A percentile compares a stretch with the other conserved stretches of the same genome.
These are phyloP conservation scores for Pythium scleroteichum DNA, from an alignment of 352 stramenopile genomes.

Conservation along the genomic window DNA sequence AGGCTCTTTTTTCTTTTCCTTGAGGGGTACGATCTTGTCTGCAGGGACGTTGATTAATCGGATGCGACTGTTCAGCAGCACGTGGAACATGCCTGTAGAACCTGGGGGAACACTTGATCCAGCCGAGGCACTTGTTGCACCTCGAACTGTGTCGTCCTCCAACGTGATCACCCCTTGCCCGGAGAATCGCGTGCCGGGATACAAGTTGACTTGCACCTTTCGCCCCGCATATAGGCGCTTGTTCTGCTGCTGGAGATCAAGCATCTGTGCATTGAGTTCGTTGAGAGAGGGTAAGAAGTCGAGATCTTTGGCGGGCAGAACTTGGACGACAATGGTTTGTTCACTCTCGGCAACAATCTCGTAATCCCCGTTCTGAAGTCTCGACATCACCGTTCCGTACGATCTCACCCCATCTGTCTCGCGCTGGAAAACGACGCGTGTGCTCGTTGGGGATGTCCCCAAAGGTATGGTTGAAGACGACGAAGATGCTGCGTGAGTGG, in stretches of 20 bases:
- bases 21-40: constrained; percentile 61
- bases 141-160: constrained; percentile 34
- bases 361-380: constrained; percentile 42
- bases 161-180: constrained; percentile 61
- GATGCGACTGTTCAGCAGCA: constrained; percentile 71
- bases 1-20: constrained; percentile 56
- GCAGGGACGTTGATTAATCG: constrained; percentile 65
- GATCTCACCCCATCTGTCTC: constrained; percentile 37
- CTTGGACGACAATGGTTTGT: constrained; percentile 58
- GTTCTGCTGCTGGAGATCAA: constrained; percentile 41
- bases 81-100: constrained; percentile 36
- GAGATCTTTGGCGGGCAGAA: constrained; percentile 42
- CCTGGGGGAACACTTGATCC: not conserved
- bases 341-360: constrained; percentile 65
- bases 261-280: constrained; percentile 57
- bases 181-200: constrained; percentile 68
- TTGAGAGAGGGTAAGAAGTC: constrained; percentile 59
- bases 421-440: constrained; percentile 53
- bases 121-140: not conserved
- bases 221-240: constrained; percentile 61
- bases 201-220: constrained; percentile 73
- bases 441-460: constrained; percentile 21
- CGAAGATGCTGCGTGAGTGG: not conserved
- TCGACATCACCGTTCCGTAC: constrained; percentile 64
- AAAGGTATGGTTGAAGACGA: not conserved